Evolutionary conservation across 768 basidiomycete genomes (phyloP).

Genomic region (Lactarius sp.): DNA sequence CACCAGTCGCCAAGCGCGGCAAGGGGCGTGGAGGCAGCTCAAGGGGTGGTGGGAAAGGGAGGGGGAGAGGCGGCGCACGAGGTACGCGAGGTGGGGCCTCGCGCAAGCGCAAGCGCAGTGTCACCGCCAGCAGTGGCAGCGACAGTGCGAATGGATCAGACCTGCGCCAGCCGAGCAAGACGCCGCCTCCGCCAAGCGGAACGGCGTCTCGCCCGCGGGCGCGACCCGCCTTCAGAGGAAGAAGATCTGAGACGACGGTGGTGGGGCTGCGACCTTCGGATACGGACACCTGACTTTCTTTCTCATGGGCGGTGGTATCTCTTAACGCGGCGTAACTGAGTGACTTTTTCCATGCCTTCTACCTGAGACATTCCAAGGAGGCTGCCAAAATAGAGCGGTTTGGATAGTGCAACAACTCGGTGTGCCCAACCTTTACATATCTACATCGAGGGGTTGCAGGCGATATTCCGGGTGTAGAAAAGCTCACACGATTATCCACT

Average conservation of each 20-base stretch:
- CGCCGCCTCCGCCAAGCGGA: slow-evolving; percentile 26
- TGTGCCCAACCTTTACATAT: too few relatives aligned
- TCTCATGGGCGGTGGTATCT: not conserved
- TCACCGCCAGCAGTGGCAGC: slow-evolving; percentile 19
- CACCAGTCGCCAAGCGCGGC: not conserved
- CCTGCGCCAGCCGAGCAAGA: slow-evolving; percentile 17
- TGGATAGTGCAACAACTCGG: too few relatives aligned
- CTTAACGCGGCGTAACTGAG: not conserved
- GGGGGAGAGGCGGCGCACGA: slow-evolving; percentile 20
- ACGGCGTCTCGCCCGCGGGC: slow-evolving; percentile 17
- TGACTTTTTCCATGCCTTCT: too few relatives aligned
- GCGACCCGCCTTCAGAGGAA: slow-evolving; percentile 17
- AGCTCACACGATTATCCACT: too few relatives aligned
- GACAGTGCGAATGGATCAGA: not conserved
- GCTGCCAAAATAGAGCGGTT: too few relatives aligned
- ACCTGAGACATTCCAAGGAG: not conserved
- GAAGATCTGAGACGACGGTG: not conserved
- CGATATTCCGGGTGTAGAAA: too few relatives aligned
- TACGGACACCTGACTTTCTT: not conserved
- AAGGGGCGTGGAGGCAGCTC: slow-evolving; percentile 8
- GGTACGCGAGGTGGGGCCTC: slow-evolving; percentile 15
- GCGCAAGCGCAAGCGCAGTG: slow-evolving; percentile 23
- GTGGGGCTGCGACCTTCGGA: not conserved
- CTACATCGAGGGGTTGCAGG: too few relatives aligned
- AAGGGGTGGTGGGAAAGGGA: not conserved